Base-by-base conservation (phyloP, 768 basidiomycete genomes). In the Tephrocybe sp. region DNA sequence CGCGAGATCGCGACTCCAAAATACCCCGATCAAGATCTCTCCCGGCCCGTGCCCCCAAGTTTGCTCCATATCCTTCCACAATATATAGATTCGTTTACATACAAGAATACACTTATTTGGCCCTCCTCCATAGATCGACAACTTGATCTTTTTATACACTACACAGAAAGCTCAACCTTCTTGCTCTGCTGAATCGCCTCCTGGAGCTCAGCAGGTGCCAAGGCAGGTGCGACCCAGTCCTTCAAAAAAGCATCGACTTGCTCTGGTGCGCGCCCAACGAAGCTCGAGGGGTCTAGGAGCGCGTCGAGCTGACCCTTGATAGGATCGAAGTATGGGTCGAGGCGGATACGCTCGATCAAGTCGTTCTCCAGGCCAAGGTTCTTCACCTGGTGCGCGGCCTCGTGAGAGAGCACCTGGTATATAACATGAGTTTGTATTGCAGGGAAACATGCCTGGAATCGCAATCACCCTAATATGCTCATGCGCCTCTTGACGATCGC, bases 401-500 rank as follows among this genome's bases (percentile, higher is more conserved):
- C 86, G 64, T 99, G 97, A 10, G 93, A 95, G 12, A 98, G 79
- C 10, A 98, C 21, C 39, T 18, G 42, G 25, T 41, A 9, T 17
- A 21, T 23, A 45, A 32, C 10, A 39, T 21, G n/a, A n/a, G n/a
- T n/a, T n/a, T n/a, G n/a, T n/a, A n/a, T n/a, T n/a, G n/a, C n/a
- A n/a, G n/a, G n/a, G n/a, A n/a, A n/a, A n/a, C n/a, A n/a, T n/a
- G n/a, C n/a, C n/a, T n/a, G n/a, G n/a, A n/a, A n/a, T n/a, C n/a
- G n/a, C n/a, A n/a, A n/a, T n/a, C n/a, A 90, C 90, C 53, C 96
- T 76, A 64, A 98, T 93, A 72, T 91, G 89, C 72, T 98, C 97
- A 66, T 98, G 97, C 7, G 93, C 93, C 70, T 93, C 93, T 66
- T 98, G 97, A 28, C 97, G 81, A 69, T 98, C 95, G 1, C 95